Evolutionary conservation across 495 filamentous ascomycete genomes (phyloP), one percentile per base, ranked within the genome.

Genomic region (Tuber microsphaerosporum): DNA sequence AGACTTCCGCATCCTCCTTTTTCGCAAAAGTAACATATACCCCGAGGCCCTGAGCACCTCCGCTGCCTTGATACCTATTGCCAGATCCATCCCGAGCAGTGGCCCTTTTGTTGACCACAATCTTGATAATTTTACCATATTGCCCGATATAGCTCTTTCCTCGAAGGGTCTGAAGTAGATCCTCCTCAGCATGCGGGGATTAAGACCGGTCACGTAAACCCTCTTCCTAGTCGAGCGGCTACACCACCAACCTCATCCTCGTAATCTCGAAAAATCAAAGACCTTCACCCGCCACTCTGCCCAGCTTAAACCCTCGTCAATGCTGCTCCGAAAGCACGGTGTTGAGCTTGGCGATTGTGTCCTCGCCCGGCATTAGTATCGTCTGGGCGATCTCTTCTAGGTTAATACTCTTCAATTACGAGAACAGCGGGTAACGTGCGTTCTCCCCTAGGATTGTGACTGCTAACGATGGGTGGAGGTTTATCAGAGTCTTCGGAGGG

Each of bases 51-150:
- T 93, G 91, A 2, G 75, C 65, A 5, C 76, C 81, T 3, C 76
- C 76, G 3, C 74, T 45, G n/a, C 77, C 71, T 8, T 71, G 61
- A 19, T 61, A 48, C 41, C 76, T 75, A 17, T 72, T 72, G 37
- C 73, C 72, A 26, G 77, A 77, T 45, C 77, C 73, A 68, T 81
- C 80, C 51, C 81, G 81, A 70, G 81, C 71, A 39, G 81, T 82
- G 16, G 77, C 79, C 43, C 94, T 90, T 83, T 97, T 98, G 86
- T 94, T 97, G 74, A 99, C 97, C 69, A 97, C 97, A 56, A 99
- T 98, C 82, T 99, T 99, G 79, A 95, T 90, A 77, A 99, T 99
- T 82, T 95, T 94, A 77, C 96, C 96, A 83, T 99, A 99, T 82
- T 98, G 96, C 7, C 96, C 96, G 82, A 99, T 98, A 83, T 97